Evolutionary conservation across 2,329 filamentous ascomycete species (phyloP), one percentile per base, ranked within the genome.

Genomic region (Alternaria arbusti): DNA sequence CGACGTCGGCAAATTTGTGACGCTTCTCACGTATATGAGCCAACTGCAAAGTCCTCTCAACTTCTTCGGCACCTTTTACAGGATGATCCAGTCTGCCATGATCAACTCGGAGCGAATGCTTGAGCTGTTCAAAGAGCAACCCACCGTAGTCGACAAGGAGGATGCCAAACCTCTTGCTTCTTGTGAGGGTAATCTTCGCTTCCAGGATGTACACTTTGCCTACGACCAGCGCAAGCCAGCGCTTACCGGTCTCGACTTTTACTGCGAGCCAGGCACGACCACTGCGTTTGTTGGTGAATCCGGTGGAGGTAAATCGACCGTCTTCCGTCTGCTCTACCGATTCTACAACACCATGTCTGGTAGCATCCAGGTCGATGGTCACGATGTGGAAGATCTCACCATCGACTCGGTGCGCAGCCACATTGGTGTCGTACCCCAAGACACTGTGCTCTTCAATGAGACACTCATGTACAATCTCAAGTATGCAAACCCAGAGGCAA

Each of bases 231-330:
- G 94, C 57, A 94, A 93, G 77, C 90, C 94, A 7, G 96, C 96
- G 2, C 82, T 99, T 66, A 89, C 91, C 67, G 90, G 94, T 49
- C 86, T 99, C 52, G 90, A 88, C 67, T 98, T 99, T 80, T 90
- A 91, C 67, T 97, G 94, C 79, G 83, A 84, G 17, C 94, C 96
- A 2, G 96, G 96, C 56, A 97, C 94, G 1, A 98, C 94, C 0
- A 99, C 95, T 6, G 96, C 96, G 1, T 90, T 99, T 68, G 96
- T 99, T 17, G 96, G 96, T 67, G 95, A 98, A 79, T 98, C 95
- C 30, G 96, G 96, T 49, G 96, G 96, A 63, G 96, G 96, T 69
- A 99, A 99, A 80, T 98, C 95, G 3, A 99, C 96, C 0, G 88
- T 99, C 25, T 97, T 99, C 84, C 91, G 96, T 54, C 87, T 98